A percentile compares a stretch with the other conserved stretches of the same genome.
Conservation (phyloP, 2,329 filamentous ascomycete species). For the Arthrinium phaeospermum region DNA sequence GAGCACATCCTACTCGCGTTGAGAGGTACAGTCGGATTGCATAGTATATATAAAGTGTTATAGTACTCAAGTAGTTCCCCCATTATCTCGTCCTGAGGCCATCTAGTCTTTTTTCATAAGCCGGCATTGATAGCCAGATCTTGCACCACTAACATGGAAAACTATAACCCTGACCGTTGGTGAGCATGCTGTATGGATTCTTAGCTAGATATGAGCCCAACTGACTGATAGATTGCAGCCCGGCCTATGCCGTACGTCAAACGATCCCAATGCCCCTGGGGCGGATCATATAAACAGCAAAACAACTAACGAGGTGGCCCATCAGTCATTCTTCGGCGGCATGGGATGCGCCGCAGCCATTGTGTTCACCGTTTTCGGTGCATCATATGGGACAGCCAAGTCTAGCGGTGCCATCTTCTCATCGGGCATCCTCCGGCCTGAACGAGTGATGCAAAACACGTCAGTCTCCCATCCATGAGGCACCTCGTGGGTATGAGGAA, state of each 20-base stretch:
- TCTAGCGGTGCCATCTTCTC: conserved; percentile 51
- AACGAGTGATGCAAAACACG: conserved; percentile 51
- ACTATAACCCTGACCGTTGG: conserved; percentile 7
- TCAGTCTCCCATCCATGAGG: conserved; percentile 12
- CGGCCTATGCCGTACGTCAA: conserved; percentile 50
- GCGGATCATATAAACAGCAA: background rate
- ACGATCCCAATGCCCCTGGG: background rate
- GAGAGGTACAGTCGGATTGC: background rate
- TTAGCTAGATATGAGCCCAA: background rate
- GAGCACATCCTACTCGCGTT: background rate
- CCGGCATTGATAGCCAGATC: background rate
- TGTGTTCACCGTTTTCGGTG: conserved; percentile 57
- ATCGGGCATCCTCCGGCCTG: conserved; percentile 49
- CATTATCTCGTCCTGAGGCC: background rate
- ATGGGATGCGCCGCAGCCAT: conserved; percentile 52
- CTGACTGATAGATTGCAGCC: conserved; percentile 37
- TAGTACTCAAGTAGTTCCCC: background rate
- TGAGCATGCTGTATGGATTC: background rate
- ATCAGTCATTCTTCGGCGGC: conserved; percentile 50
- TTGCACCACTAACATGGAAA: background rate
- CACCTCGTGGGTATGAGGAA: background rate
- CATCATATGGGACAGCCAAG: conserved; percentile 51
- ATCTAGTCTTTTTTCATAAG: background rate
- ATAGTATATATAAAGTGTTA: background rate
- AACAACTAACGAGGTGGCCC: background rate